Conservation (phyloP, 352 stramenopile species). For the Globisporangium nunn region DNA sequence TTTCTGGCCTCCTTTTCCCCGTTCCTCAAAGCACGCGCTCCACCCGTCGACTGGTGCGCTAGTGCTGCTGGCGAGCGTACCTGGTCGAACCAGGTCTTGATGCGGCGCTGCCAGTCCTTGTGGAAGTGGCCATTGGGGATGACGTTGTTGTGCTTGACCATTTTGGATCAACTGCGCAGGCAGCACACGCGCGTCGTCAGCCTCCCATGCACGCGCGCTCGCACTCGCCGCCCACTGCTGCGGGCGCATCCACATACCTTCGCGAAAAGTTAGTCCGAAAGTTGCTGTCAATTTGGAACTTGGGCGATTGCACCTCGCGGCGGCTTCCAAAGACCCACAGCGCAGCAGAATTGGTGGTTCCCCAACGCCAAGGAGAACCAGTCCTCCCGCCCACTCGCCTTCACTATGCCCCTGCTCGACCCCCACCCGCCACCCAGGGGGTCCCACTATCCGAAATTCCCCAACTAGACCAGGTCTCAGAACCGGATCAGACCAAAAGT, state of each 20-base stretch:
- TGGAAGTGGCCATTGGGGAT: constrained; percentile 99
- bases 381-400: constrained; percentile 48
- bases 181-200: not conserved
- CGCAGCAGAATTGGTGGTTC: constrained; percentile 72
- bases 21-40: too few relatives aligned
- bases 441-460: not conserved
- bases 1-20: not conserved
- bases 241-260: constrained; percentile 34
- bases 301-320: constrained; percentile 26
- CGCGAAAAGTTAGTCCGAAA: constrained; percentile 73
- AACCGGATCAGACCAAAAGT: too few relatives aligned
- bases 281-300: constrained; percentile 89
- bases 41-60: not conserved
- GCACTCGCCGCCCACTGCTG: not conserved
- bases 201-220: not conserved
- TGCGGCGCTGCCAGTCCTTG: constrained; percentile 98
- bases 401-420: constrained; percentile 45
- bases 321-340: constrained; percentile 12
- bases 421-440: constrained; percentile 12
- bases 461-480: not conserved
- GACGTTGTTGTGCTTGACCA: constrained; percentile 99
- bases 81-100: constrained; percentile 96
- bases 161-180: constrained; percentile 64
- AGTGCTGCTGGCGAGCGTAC: constrained; percentile 31
- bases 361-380: constrained; percentile 68